Base-by-base conservation (phyloP, 2,329 filamentous ascomycete genomes). In the Penicillium freii region DNA sequence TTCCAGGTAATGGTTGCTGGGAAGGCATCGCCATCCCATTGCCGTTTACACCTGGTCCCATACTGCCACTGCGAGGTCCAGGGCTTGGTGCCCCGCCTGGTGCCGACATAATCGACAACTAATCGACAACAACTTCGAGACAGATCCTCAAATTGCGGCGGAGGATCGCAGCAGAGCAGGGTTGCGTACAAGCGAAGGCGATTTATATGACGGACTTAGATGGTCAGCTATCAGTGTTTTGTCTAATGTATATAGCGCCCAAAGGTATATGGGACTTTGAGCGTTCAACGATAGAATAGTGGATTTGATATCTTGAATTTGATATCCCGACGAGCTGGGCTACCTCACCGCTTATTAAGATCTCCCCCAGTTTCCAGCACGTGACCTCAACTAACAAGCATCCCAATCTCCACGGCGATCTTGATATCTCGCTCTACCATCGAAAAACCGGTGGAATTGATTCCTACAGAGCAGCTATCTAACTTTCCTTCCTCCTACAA, bases 31-130 rank as follows among this genome's bases (percentile, higher is more conserved):
- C 66, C 68, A 80, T 76, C 60, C 72, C 72, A 64, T 71, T 66
- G 47, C 71, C 60, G 49, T 60, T 67, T 42, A 61, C 54, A 42
- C 64, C 78, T 55, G 79, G 76, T 33, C 79, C 80, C 68, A 79
- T 80, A 64, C 77, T 80, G 56, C 75, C 74, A 68, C 77, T 77
- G 62, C 78, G 75, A 40, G 79, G 77, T 58, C 75, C 76, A 75
- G 80, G 77, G 71, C 77, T 80, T 51, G 77, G 77, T 60, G 77
- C 77, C 65, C 75, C 75, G 62, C 71, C 74, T 66, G 75, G 76
- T 62, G 75, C 77, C 62, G 77, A 78, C 76, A 80, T 80, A 23
- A 47, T 53, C 36, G 43, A 36, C 48, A 11, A 40, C 9, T 27
- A 25, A 48, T 21, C 13, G n/a, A 31, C 21, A 10, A 23, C 19